Percentiles rank a stretch among this genome's conserved stretches.
Evolutionary conservation across 805 yeast species (phyloP).

Genomic region (Schwanniomyces pseudopolymorphus): DNA sequence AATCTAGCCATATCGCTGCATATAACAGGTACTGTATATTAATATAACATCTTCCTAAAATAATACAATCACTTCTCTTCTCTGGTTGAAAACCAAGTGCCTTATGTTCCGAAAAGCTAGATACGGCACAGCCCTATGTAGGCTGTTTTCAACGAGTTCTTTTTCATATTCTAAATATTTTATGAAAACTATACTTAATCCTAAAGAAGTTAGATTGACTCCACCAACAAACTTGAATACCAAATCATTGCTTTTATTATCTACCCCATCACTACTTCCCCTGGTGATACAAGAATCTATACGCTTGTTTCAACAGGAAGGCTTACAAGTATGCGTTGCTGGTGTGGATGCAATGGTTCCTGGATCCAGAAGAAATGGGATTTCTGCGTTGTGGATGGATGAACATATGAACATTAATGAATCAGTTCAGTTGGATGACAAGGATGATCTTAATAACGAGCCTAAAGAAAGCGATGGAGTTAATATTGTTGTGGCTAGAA

Average conservation of each 20-base stretch:
- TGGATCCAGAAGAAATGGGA: conserved; percentile 30
- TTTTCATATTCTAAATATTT: background rate
- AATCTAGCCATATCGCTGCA: background rate
- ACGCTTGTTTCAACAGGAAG: conserved; percentile 18
- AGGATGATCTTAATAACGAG: conserved; percentile 20
- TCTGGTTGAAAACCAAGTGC: background rate
- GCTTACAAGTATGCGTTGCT: conserved; percentile 39
- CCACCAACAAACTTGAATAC: conserved; percentile 15
- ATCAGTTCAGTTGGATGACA: conserved; percentile 18
- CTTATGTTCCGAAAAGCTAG: background rate
- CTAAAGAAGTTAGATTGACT: conserved; percentile 7
- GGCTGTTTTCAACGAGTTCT: background rate
- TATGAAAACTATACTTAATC: conserved; percentile 15
- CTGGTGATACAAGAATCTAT: conserved; percentile 31
- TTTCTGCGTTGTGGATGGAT: conserved; percentile 41
- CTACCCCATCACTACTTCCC: conserved; percentile 36
- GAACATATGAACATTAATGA: conserved; percentile 17
- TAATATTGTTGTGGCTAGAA: conserved; percentile 29
- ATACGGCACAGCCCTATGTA: background rate
- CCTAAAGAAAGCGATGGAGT: conserved; percentile 36
- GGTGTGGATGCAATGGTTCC: conserved; percentile 40
- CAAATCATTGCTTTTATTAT: conserved; percentile 30
- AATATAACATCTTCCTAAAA: background rate
- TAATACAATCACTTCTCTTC: background rate
- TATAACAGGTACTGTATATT: conserved; percentile 4